These are phyloP conservation scores for Aureobasidium sp. DNA, from an alignment of 2,329 filamentous ascomycete species.

Conservation along the genomic window DNA sequence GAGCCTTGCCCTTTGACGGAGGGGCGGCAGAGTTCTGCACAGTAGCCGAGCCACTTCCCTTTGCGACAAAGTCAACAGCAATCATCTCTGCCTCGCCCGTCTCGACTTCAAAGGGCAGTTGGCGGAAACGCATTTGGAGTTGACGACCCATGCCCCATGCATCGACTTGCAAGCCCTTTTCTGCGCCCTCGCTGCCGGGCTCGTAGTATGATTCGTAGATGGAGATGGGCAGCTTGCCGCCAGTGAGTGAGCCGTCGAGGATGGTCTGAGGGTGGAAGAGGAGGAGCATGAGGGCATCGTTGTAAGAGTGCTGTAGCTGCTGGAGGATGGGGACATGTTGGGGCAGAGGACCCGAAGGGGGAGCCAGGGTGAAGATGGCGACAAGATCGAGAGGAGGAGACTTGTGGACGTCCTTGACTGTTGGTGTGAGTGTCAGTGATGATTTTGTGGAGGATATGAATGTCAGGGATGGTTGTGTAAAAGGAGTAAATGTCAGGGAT, in stretches of 20 bases:
- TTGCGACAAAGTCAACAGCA: slow-evolving; percentile 85
- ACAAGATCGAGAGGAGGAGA: slow-evolving; percentile 71
- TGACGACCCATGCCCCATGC: slow-evolving; percentile 45
- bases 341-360: slow-evolving; percentile 61
- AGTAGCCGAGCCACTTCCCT: slow-evolving; percentile 73
- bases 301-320: slow-evolving; percentile 66
- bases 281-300: slow-evolving; percentile 81
- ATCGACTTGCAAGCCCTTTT: slow-evolving; percentile 64
- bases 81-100: slow-evolving; percentile 98
- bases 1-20: slow-evolving; percentile 29
- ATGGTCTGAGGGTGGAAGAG: slow-evolving; percentile 69
- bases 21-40: slow-evolving; percentile 32
- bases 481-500: not conserved
- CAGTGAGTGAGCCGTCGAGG: slow-evolving; percentile 48
- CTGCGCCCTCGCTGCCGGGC: slow-evolving; percentile 56
- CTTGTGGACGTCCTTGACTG: slow-evolving; percentile 86
- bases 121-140: slow-evolving; percentile 66
- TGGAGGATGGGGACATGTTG: slow-evolving; percentile 66
- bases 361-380: slow-evolving; percentile 54
- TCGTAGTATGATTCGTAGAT: slow-evolving; percentile 79
- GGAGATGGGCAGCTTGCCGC: slow-evolving; percentile 78
- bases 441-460: too few relatives aligned
- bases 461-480: not conserved
- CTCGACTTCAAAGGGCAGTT: slow-evolving; percentile 80
- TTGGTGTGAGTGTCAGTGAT: not conserved